These are phyloP conservation scores for Aspergillus pseudoviridinutans DNA, from an alignment of 2,329 filamentous ascomycete genomes.

Conservation along the genomic window DNA sequence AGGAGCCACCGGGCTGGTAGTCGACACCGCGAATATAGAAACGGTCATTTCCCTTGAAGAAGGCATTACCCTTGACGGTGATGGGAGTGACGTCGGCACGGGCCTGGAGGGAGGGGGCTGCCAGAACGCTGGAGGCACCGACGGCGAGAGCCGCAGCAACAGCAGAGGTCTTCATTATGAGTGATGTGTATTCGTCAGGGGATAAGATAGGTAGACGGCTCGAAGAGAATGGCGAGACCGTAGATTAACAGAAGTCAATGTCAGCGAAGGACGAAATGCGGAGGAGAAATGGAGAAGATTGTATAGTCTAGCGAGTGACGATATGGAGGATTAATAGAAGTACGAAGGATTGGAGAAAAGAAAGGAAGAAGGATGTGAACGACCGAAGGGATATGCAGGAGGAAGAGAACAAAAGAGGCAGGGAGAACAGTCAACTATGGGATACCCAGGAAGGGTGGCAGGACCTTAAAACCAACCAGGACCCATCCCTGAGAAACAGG, in stretches of 20 bases:
- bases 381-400: neutral
- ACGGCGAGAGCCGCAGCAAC: conserved; percentile 46
- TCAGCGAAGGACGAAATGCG: conserved; percentile 12
- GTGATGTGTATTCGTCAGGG: conserved; percentile 1
- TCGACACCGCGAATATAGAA: conserved; percentile 55
- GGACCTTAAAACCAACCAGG: neutral
- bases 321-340: conserved; percentile 20
- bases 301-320: conserved; percentile 18
- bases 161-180: conserved; percentile 53
- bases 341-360: conserved; percentile 18
- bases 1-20: conserved; percentile 64
- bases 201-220: conserved; percentile 1
- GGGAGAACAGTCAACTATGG: neutral
- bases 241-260: neutral
- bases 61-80: conserved; percentile 62
- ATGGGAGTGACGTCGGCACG: conserved; percentile 52
- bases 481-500: neutral
- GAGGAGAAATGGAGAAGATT: conserved; percentile 16
- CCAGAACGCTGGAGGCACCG: conserved; percentile 45
- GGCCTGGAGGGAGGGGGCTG: conserved; percentile 36
- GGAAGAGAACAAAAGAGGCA: neutral
- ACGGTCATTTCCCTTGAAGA: conserved; percentile 59
- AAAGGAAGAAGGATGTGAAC: conserved; percentile 7
- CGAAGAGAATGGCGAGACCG: conserved; percentile 2
- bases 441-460: neutral